Conservation (phyloP, 2,329 filamentous ascomycete species). For the Lasiodiplodia hormozganensis region DNA sequence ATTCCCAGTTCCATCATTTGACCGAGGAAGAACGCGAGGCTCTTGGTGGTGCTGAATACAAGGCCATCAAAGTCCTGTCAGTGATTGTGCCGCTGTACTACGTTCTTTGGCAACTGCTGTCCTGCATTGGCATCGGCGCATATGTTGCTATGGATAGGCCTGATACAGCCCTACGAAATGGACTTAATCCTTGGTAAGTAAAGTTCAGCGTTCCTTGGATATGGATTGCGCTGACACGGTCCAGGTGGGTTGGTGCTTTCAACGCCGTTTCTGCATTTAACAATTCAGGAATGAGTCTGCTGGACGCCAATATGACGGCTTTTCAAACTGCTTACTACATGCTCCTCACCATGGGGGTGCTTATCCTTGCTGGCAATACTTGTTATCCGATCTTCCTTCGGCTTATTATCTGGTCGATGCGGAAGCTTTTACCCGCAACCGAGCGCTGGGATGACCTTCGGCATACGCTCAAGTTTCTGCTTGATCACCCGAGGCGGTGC, state of each 20-base stretch:
- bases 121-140: slow-evolving; percentile 65
- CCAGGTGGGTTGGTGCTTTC: slow-evolving; percentile 68
- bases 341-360: slow-evolving; percentile 56
- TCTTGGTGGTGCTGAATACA: slow-evolving; percentile 69
- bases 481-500: slow-evolving; percentile 67
- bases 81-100: slow-evolving; percentile 68
- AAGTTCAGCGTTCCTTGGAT: not conserved
- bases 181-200: slow-evolving; percentile 64
- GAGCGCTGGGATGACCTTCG: slow-evolving; percentile 48
- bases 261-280: slow-evolving; percentile 73
- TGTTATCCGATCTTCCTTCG: slow-evolving; percentile 65
- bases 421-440: slow-evolving; percentile 51
- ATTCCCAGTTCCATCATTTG: slow-evolving; percentile 63
- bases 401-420: slow-evolving; percentile 63
- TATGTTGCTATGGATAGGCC: slow-evolving; percentile 64
- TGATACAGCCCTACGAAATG: slow-evolving; percentile 59
- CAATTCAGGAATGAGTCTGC: slow-evolving; percentile 72
- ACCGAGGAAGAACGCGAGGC: slow-evolving; percentile 61
- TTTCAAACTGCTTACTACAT: slow-evolving; percentile 58
- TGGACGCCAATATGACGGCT: slow-evolving; percentile 70
- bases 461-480: slow-evolving; percentile 60
- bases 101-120: slow-evolving; percentile 64
- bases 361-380: slow-evolving; percentile 62
- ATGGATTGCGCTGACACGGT: not conserved
- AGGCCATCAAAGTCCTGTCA: slow-evolving; percentile 65